phyloP scores from a whole-genome alignment of 2,329 filamentous ascomycete species.

The Fusarium nurragi region DNA sequence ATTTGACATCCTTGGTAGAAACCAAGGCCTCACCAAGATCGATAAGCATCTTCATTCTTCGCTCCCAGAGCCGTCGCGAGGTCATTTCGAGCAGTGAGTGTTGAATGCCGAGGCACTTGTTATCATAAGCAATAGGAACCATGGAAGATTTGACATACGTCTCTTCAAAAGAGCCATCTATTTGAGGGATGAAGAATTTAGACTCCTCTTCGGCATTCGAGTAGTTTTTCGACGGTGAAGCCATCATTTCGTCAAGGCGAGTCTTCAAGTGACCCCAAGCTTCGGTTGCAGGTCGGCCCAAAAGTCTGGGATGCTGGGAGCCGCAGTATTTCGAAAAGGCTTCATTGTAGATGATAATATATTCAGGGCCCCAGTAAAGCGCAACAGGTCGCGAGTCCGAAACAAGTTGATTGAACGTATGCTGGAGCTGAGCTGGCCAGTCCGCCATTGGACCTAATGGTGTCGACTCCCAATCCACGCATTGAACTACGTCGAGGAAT shows the following conservation, averaged over 20 bases:
- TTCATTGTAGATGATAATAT: conserved; percentile 74
- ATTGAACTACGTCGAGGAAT: conserved; percentile 53
- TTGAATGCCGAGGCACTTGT: conserved; percentile 57
- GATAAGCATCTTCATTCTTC: conserved; percentile 60
- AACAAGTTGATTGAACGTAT: conserved; percentile 56
- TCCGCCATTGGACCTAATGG: conserved; percentile 57
- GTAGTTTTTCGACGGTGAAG: conserved; percentile 44
- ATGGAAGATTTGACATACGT: conserved; percentile 60
- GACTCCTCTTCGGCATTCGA: conserved; percentile 55
- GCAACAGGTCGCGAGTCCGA: conserved; percentile 61
- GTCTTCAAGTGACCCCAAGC: conserved; percentile 67
- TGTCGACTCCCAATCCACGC: conserved; percentile 58
- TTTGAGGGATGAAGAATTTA: conserved; percentile 56
- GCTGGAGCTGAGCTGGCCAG: conserved; percentile 60
- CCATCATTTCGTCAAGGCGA: conserved; percentile 49
- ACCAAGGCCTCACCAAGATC: conserved; percentile 58
- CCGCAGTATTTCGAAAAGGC: conserved; percentile 71
- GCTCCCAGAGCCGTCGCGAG: conserved; percentile 58
- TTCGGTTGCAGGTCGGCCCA: conserved; percentile 68
- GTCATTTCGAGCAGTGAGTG: conserved; percentile 60
- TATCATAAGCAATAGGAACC: conserved; percentile 56
- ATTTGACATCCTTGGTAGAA: conserved; percentile 55
- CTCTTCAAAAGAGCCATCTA: conserved; percentile 56
- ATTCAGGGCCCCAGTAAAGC: conserved; percentile 71
- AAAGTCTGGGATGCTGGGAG: conserved; percentile 69